phyloP scores from a whole-genome alignment of 202 grass and related monocot genomes.

The Carex arenaria region DNA sequence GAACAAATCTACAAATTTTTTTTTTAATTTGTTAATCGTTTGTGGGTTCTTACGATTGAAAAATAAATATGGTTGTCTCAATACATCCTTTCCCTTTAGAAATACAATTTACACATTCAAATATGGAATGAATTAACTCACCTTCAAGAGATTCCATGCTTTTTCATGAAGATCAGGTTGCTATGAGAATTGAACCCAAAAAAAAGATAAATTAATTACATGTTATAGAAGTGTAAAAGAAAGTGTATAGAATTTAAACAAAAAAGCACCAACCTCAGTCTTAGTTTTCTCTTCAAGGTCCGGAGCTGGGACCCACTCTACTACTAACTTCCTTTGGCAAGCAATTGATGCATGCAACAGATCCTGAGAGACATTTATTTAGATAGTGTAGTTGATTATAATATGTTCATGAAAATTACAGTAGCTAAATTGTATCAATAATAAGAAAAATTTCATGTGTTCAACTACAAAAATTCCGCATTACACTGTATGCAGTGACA shows the following conservation, averaged over 20 bases:
- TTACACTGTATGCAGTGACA: background rate
- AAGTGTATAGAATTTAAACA: constrained; percentile 7
- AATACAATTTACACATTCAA: background rate
- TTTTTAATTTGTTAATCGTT: background rate
- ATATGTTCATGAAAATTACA: background rate
- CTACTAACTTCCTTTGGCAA: constrained; percentile 38
- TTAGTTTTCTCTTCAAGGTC: constrained; percentile 36
- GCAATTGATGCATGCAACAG: constrained; percentile 43
- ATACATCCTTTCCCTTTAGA: background rate
- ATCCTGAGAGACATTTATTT: constrained; percentile 22
- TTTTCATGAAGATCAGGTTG: constrained; percentile 40
- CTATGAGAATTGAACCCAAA: constrained; percentile 1
- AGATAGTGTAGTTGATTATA: background rate
- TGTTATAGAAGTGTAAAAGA: background rate
- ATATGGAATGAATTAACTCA: constrained; percentile 2
- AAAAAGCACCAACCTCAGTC: constrained; percentile 22
- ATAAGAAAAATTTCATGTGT: background rate
- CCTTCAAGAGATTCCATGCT: constrained; percentile 43
- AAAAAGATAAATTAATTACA: background rate
- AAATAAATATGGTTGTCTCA: background rate
- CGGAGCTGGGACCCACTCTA: constrained; percentile 40
- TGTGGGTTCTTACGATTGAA: background rate
- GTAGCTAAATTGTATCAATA: background rate
- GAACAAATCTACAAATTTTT: background rate
- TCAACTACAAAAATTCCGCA: background rate